Base-by-base conservation (phyloP, 2,329 filamentous ascomycete genomes). In the Pseudohalonectria lignicola region DNA sequence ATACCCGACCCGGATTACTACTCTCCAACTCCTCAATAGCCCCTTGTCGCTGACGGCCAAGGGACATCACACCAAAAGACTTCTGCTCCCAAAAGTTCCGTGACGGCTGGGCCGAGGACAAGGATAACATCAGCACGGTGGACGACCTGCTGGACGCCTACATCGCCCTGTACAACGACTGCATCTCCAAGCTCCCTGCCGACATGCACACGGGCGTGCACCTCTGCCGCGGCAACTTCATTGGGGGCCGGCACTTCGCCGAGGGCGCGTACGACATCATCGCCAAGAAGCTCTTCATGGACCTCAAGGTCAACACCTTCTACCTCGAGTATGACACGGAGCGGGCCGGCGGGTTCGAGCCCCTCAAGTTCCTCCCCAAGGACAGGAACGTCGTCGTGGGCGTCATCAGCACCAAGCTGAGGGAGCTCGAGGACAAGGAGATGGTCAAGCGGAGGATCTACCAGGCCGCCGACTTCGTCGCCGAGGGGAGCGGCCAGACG, bases 201-300 rank as follows among this genome's bases (percentile, higher is more conserved):
- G 82, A 87, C 52, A 74, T 87, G 66, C 82, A 86, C 57, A 70
- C 84, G 3, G 83, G 83, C 33, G 78, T 88, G 13, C 84, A 88
- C 53, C 65, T 87, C 37, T 87, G 83, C 67, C 71, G 71, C 8
- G 71, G 71, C 35, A 82, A 82, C 61, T 82, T 81, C 55, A 74
- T 79, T 45, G 72, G 74, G 39, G 74, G 72, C 16, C 68, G 76
- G 20, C 74, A 80, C 59, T 82, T 82, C 49, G 73, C 74, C 37
- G 74, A 79, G 51, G 78, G 77, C 19, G 71, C 71, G 17, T 82
- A 82, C 56, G 78, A 82, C 53, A 63, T 72, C 43, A 81, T 82
- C 41, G 77, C 78, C 17, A 66, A 72, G 53, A 79, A 76, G 60
- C 67, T 82, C 8, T 82, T 82, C 62, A 62, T 69, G 42, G 61